Evolutionary conservation across 129 eudicot genomes (phyloP).

Genomic region (Gnaphalium uliginosum): DNA sequence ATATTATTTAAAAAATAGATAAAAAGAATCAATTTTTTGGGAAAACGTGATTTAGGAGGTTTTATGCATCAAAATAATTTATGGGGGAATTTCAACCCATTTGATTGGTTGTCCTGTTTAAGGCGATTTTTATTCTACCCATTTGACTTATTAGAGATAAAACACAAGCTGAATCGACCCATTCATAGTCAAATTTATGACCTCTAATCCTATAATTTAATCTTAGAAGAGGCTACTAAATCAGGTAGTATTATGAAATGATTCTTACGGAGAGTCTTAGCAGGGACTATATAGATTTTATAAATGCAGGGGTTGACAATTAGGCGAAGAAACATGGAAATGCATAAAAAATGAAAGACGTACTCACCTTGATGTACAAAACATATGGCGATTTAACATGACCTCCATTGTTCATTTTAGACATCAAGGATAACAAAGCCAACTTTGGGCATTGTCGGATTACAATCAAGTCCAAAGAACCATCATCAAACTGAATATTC

Average conservation of each 20-base stretch:
- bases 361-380: conserved; percentile 62
- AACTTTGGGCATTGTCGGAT: conserved; percentile 62
- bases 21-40: too few relatives aligned
- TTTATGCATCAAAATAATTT: background rate
- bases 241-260: background rate
- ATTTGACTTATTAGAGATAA: background rate
- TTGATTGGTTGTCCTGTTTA: background rate
- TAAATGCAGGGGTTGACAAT: background rate
- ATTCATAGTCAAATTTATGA: background rate
- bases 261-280: background rate
- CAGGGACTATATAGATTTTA: background rate
- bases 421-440: conserved; percentile 66
- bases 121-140: background rate
- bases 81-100: background rate
- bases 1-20: background rate
- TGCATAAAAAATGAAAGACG: conserved; percentile 1
- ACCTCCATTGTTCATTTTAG: conserved; percentile 60
- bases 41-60: background rate
- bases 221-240: background rate
- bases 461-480: conserved; percentile 78
- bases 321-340: background rate
- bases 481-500: conserved; percentile 83
- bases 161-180: background rate
- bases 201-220: background rate
- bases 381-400: conserved; percentile 86